Conservation (phyloP, 805 yeast genomes). For the Cephaloascus albidus region DNA sequence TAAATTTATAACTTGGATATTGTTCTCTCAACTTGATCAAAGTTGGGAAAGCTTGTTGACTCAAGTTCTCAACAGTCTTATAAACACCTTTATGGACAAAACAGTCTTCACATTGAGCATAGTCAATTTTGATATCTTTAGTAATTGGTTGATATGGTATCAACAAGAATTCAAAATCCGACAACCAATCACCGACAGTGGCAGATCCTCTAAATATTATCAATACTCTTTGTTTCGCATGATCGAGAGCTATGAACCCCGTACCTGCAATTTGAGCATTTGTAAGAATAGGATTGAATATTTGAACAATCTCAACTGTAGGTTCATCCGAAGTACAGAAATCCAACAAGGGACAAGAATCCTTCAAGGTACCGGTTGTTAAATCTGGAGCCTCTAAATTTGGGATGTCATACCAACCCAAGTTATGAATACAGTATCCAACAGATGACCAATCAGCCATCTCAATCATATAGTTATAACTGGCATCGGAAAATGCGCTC, state of each 20-base stretch:
- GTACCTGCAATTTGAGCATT: constrained; percentile 38
- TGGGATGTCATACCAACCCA: not conserved
- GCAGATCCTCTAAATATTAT: constrained; percentile 59
- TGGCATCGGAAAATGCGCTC: not conserved
- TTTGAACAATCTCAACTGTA: constrained; percentile 24
- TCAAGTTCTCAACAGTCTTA: constrained; percentile 31
- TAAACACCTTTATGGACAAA: constrained; percentile 59
- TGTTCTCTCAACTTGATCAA: constrained; percentile 21
- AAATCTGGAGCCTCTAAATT: constrained; percentile 6
- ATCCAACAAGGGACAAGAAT: constrained; percentile 19
- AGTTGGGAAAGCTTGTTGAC: constrained; percentile 22
- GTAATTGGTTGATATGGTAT: constrained; percentile 38
- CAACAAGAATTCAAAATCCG: constrained; percentile 43
- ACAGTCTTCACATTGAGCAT: constrained; percentile 36
- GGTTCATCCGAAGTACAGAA: constrained; percentile 13
- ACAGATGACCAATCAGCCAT: constrained; percentile 20
- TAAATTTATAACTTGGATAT: constrained; percentile 38
- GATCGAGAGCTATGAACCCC: constrained; percentile 46
- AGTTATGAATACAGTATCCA: constrained; percentile 20
- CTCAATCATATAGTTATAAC: constrained; percentile 8
- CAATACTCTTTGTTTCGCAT: constrained; percentile 27
- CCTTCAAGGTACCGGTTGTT: constrained; percentile 11
- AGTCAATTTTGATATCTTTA: constrained; percentile 5
- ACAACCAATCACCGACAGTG: constrained; percentile 50
- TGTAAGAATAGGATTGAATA: constrained; percentile 24